These are phyloP conservation scores for Stenocarpella maydis DNA, from an alignment of 2,329 filamentous ascomycete genomes.

Conservation along the genomic window DNA sequence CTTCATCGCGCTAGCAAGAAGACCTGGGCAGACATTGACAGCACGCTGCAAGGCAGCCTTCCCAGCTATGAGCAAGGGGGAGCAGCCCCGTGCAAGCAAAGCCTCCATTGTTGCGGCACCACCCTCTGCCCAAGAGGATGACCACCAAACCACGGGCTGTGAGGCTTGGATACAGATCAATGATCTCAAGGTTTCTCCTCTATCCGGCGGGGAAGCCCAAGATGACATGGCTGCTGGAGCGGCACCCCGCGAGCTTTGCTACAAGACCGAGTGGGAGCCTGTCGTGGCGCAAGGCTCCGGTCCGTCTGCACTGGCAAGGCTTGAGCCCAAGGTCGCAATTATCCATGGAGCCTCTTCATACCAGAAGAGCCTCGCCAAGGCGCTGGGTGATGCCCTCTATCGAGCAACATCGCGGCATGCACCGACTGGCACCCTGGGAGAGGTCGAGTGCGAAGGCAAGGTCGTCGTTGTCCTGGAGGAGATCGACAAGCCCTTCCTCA, in stretches of 20 bases:
- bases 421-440: background rate
- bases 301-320: background rate
- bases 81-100: constrained; percentile 46
- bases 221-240: background rate
- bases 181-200: constrained; percentile 4
- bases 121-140: background rate
- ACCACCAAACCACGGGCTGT: background rate
- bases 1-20: constrained; percentile 40
- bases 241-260: constrained; percentile 52
- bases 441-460: constrained; percentile 30
- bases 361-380: background rate
- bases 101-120: constrained; percentile 48
- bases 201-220: background rate
- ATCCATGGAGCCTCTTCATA: constrained; percentile 41
- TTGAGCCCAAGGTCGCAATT: constrained; percentile 47
- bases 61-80: background rate
- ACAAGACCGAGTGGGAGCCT: constrained; percentile 56
- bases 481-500: constrained; percentile 42
- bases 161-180: background rate
- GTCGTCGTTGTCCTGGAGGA: constrained; percentile 41
- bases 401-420: background rate
- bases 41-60: constrained; percentile 48
- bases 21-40: constrained; percentile 43
- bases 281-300: background rate
- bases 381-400: background rate